phyloP scores from a whole-genome alignment of 805 yeast species.

The Ogataea kodamae region DNA sequence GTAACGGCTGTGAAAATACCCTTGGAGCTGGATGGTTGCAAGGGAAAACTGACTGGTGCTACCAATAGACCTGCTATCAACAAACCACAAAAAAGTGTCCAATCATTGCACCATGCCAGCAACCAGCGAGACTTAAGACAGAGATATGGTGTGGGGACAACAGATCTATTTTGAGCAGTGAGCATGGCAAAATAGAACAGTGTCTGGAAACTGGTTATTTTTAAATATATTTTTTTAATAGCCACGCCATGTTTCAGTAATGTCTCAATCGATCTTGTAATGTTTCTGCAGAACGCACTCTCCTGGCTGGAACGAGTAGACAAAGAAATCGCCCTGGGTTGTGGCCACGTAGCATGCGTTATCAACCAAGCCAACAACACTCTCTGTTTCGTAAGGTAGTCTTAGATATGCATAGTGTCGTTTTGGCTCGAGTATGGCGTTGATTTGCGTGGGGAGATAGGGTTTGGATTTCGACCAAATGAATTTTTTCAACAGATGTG shows the following conservation, averaged over 20 bases:
- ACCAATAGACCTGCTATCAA: too few species aligned
- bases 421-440: slow-evolving; percentile 82
- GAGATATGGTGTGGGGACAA: slow-evolving; percentile 22
- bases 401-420: slow-evolving; percentile 90
- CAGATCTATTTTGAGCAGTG: slow-evolving; percentile 24
- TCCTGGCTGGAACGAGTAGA: slow-evolving; percentile 64
- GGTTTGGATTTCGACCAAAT: slow-evolving; percentile 29
- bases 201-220: too few species aligned
- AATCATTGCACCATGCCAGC: slow-evolving; percentile 17
- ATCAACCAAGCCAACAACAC: slow-evolving; percentile 31
- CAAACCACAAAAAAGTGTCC: too few species aligned
- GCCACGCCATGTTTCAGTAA: slow-evolving; percentile 5
- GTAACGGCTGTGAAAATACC: neutral
- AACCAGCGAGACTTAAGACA: slow-evolving; percentile 26
- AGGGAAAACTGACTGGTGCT: slow-evolving; percentile 3
- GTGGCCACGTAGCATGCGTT: slow-evolving; percentile 68
- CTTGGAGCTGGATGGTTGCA: neutral
- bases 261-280: slow-evolving; percentile 14
- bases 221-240: too few species aligned
- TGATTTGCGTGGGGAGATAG: slow-evolving; percentile 72
- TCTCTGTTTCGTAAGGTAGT: slow-evolving; percentile 35
- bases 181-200: slow-evolving; percentile 6
- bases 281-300: slow-evolving; percentile 67
- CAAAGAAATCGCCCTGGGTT: slow-evolving; percentile 74
- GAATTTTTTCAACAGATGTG: slow-evolving; percentile 26